Evolutionary conservation across 495 filamentous ascomycete species (phyloP).

Genomic region (Corynascus novoguineensis): DNA sequence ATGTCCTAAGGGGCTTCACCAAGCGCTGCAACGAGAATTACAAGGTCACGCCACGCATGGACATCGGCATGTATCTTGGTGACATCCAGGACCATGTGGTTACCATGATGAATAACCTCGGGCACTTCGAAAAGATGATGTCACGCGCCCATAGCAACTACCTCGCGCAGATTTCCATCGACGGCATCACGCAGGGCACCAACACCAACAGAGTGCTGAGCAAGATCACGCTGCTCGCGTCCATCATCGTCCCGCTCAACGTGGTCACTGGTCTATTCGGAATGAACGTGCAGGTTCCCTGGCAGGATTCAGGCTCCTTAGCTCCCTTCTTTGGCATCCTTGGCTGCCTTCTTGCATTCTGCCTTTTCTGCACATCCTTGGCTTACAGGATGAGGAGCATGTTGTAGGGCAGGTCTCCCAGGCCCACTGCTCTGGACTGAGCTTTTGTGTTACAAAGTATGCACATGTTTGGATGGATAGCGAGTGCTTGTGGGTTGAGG

Average conservation of each 20-base stretch:
- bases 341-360: conserved; percentile 57
- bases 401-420: not conserved
- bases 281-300: conserved; percentile 92
- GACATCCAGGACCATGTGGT: conserved; percentile 99
- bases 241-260: conserved; percentile 94
- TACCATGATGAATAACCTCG: conserved; percentile 94
- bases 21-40: conserved; percentile 98
- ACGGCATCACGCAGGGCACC: conserved; percentile 76
- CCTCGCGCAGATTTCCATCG: conserved; percentile 87
- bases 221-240: conserved; percentile 92
- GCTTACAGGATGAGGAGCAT: conserved; percentile 21
- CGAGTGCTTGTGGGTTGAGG: not conserved
- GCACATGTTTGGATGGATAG: not conserved
- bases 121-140: conserved; percentile 96
- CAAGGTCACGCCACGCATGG: conserved; percentile 85
- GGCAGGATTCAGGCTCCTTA: conserved; percentile 47
- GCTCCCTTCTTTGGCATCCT: conserved; percentile 79
- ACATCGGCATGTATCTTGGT: conserved; percentile 91
- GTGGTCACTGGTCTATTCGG: conserved; percentile 92
- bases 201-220: conserved; percentile 77
- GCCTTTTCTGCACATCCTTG: conserved; percentile 44
- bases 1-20: conserved; percentile 93
- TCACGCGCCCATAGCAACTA: conserved; percentile 95
- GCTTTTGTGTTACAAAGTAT: not conserved
- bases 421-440: not conserved